phyloP scores from a whole-genome alignment of 2,329 filamentous ascomycete genomes.

The Colletotrichum sp. region DNA sequence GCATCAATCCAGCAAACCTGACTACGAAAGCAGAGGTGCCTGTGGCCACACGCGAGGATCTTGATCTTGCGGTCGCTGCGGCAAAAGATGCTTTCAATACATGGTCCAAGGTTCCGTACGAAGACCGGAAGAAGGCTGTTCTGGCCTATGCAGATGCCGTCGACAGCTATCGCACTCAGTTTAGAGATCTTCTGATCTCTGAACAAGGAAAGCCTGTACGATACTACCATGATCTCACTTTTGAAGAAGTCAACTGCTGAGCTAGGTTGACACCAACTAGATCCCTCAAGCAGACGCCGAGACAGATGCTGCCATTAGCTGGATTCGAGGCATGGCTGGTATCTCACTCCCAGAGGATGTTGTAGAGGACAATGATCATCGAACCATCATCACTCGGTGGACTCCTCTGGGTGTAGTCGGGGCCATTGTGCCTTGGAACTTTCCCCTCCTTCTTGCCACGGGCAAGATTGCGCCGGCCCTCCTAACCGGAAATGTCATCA shows the following conservation, averaged over 20 bases:
- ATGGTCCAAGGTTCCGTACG: constrained; percentile 30
- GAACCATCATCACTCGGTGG: constrained; percentile 36
- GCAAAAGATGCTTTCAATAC: constrained; percentile 6
- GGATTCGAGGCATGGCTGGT: constrained; percentile 32
- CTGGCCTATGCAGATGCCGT: constrained; percentile 30
- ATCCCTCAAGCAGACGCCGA: constrained; percentile 17
- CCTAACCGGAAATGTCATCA: constrained; percentile 60
- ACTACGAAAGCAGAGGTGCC: not conserved
- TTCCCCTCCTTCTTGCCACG: constrained; percentile 55
- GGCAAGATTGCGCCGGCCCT: constrained; percentile 63
- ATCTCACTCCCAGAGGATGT: constrained; percentile 41
- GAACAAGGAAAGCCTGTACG: constrained; percentile 29
- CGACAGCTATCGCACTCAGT: constrained; percentile 21
- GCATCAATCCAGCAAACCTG: not conserved
- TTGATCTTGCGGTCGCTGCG: not conserved
- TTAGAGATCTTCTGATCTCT: constrained; percentile 27
- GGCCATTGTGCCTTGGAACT: constrained; percentile 61
- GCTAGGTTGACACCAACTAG: not conserved
- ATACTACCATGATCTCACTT: not conserved
- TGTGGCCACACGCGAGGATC: not conserved
- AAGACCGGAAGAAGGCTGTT: constrained; percentile 27
- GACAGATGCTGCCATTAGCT: constrained; percentile 26
- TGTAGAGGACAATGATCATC: constrained; percentile 42
- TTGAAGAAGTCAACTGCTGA: not conserved
- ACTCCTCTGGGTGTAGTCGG: constrained; percentile 44